Evolutionary conservation across 1,284 basidiomycete genomes (phyloP), one percentile per base, ranked within the genome.

Genomic region (Agaricales sp.): DNA sequence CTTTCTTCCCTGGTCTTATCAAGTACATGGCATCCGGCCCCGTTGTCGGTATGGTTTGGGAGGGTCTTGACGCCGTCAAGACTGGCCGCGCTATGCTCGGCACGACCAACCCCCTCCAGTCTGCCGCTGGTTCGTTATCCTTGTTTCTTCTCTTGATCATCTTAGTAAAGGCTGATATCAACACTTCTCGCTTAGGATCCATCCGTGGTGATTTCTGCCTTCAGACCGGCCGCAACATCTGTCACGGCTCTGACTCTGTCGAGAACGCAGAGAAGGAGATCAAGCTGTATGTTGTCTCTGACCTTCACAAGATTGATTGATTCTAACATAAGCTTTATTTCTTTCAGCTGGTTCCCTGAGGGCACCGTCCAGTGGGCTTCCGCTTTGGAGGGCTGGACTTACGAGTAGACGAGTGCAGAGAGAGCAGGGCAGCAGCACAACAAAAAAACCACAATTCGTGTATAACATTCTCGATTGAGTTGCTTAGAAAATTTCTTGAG

Each of bases 51-150:
- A 96, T 97, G 83, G 95, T 95, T 62, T 97, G 92, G 81, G 80
- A 97, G 73, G 95, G 95, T 60, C 84, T 94, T 61, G 92, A 96
- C 65, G 92, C 91, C 58, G 92, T 96, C 75, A 95, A 95, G 79
- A 92, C 89, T 55, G 93, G 93, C 60, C 92, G 93, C 71, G 78
- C 69, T 66, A 92, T 98, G 83, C 88, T 99, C 60, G 93, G 95
- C 65, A 85, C 92, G 46, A 98, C 96, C 65, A 97, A 99, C 84
- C 96, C 95, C 53, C 82, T 98, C 54, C 79, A 78, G 48, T 97
- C 94, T 55, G 74, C 80, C 55, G 80, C 91, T 57, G 92, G 92
- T 86, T 55, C 55, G 63, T 63, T 59, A 50, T 66, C 64, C 54
- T 48, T 54, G 54, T 55, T 55, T 53, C 46, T 35, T 46, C 18